phyloP scores from a whole-genome alignment of 2,329 filamentous ascomycete species.

The Madurella mycetomatis region DNA sequence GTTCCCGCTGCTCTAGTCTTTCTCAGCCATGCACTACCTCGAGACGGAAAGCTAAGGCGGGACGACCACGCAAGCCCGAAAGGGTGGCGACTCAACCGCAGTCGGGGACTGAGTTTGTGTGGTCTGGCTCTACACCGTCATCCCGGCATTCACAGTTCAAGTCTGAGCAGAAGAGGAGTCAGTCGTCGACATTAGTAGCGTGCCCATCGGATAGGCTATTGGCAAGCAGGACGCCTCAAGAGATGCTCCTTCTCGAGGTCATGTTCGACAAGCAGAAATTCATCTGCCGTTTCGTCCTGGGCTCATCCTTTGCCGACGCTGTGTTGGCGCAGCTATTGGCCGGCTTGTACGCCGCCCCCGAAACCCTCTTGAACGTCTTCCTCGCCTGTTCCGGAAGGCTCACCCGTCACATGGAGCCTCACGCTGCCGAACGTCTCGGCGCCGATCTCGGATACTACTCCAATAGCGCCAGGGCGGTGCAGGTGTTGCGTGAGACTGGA shows the following conservation, averaged over 20 bases:
- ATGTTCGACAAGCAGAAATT: background rate
- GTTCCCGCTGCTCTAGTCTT: too few species aligned
- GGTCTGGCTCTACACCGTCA: too few species aligned
- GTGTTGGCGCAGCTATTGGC: background rate
- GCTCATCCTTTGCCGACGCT: background rate
- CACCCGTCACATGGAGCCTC: background rate
- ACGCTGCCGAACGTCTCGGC: background rate
- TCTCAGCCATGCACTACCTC: too few species aligned
- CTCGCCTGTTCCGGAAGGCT: constrained; percentile 1
- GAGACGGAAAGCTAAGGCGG: too few species aligned
- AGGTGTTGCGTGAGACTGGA: background rate
- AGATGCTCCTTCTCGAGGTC: background rate
- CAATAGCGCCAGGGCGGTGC: constrained; percentile 1
- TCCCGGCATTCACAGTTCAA: too few species aligned
- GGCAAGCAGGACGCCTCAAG: background rate
- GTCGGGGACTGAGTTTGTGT: too few species aligned
- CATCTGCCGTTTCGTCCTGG: background rate
- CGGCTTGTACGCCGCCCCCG: background rate
- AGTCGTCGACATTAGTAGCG: background rate
- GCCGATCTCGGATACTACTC: background rate
- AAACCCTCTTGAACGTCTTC: background rate
- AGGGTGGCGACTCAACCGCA: too few species aligned
- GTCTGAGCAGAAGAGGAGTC: background rate
- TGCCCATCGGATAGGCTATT: background rate
- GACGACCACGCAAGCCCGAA: too few species aligned